Evolutionary conservation across 179 eudicot species (phyloP), one percentile per base, ranked within the genome.

Genomic region (Dionaea muscipula): DNA sequence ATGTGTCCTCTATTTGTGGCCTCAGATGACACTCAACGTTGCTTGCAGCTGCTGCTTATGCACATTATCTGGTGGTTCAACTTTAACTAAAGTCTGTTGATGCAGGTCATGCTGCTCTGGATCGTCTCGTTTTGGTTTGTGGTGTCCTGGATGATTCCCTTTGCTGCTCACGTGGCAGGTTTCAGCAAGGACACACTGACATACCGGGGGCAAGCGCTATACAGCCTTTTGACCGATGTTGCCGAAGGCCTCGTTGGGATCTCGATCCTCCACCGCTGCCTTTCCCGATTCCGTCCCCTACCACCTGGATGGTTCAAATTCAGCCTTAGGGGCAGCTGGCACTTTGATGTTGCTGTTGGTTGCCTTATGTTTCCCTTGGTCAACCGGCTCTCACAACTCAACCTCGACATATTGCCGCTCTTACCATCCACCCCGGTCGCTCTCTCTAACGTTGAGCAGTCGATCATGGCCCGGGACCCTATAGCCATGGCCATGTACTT

Each of bases 291-390:
- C 56, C 81, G 80, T 7, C 95, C 95, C 40, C 87, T 86, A 53
- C 84, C 95, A 39, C 51, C 81, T 0, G 83, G 77, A 44, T 86
- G 87, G 91, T 86, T 86, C 68, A 81, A 59, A 28, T 84, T 86
- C 64, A 76, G 80, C 72, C 67, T 83, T 13, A 75, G 60, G 61
- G 95, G 95, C 27, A 80, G 75, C 31, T 86, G 95, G 95, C 78
- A 69, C 26, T 16, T 86, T 19, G 95, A 86, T 38, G 91, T 86
- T 25, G 69, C 66, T 50, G 62, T 86, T 20, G 91, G 95, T 38
- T 86, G 95, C 74, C 81, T 86, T 44, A 69, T 86, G 85, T 86
- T 86, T 63, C 95, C 95, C 9, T 68, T 86, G 46, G 95, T 86
- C 39, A 83, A 86, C 59, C 79, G 88, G 11, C 77, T 86, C 24